Evolutionary conservation across 2,329 filamentous ascomycete genomes (phyloP).

Genomic region (Fusarium anthophilum): DNA sequence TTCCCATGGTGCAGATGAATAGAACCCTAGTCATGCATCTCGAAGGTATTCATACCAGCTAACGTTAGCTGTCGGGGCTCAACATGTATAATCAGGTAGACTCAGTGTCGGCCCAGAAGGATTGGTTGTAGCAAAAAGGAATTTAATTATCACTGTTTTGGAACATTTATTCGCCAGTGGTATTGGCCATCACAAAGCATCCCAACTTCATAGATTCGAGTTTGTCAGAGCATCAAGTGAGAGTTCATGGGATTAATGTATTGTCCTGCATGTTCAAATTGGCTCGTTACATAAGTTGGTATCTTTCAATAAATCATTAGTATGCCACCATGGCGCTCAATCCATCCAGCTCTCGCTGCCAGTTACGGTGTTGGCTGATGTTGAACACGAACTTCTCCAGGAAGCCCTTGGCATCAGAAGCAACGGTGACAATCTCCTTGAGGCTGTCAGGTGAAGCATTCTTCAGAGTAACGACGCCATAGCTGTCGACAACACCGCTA

Average conservation of each 20-base stretch:
- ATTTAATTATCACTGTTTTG: rapidly evolving
- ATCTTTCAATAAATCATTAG: conserved; percentile 52
- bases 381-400: conserved; percentile 74
- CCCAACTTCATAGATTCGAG: neutral
- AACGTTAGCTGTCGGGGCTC: neutral
- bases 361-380: conserved; percentile 79
- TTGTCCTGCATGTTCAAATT: neutral
- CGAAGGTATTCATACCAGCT: neutral
- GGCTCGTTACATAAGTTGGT: conserved; percentile 13
- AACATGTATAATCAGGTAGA: neutral
- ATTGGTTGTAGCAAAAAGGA: rapidly evolving
- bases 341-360: conserved; percentile 77
- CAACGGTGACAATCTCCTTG: conserved; percentile 69
- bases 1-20: rapidly evolving
- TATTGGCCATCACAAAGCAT: rapidly evolving
- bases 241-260: neutral
- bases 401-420: conserved; percentile 74
- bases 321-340: conserved; percentile 74
- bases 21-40: no score
- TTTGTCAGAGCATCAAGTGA: neutral
- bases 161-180: neutral
- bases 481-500: conserved; percentile 67
- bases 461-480: conserved; percentile 78
- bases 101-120: no score
- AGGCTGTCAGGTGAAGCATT: conserved; percentile 64